Evolutionary conservation across 331 rosid species (phyloP), one percentile per base, ranked within the genome.

Genomic region (Arachis monticola): DNA sequence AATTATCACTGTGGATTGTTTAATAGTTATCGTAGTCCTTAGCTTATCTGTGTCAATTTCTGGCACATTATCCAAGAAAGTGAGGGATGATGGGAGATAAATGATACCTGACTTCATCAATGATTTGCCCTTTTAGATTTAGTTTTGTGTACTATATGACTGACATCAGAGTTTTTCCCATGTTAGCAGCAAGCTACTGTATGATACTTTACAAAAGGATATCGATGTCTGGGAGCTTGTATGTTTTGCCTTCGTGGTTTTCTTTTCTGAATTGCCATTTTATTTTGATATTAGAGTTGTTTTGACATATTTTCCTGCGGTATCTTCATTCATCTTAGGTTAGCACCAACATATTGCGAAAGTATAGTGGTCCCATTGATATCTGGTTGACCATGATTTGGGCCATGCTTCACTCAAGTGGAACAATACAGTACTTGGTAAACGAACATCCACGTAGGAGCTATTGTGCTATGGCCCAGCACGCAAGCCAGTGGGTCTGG

Each of bases 401-500:
- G 72, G 72, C 83, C 63, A 86, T 76, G 87, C 73, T 60, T 65
- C 60, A 65, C 73, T 67, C 91, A 60, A 80, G 83, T 67, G 87
- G 78, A 80, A 69, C 32, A 78, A 67, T 76, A 80, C 89, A 83
- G 69, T 94, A 90, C 90, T 77, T 91, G 83, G 68, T 79, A 68
- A 91, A 89, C 48, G 92, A 87, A 74, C 81, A 80, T 53, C 85
- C 89, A 4, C 78, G 57, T 7, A 85, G 87, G 80, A 94, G 95
- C 84, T 85, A 85, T 79, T 79, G 53, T 0, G 98, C 97, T 6
- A 94, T 94, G 96, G 90, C 97, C 48, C 96, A 87, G 65, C 97
- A 91, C 81, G 65, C 91, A 57, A 94, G 97, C 87, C 96, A 91
- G 77, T 94, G 97, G 98, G 89, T 91, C 55, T 91, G 98, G 98